phyloP scores from a whole-genome alignment of 148 eudicot species.

The Rhododendron vialii region DNA sequence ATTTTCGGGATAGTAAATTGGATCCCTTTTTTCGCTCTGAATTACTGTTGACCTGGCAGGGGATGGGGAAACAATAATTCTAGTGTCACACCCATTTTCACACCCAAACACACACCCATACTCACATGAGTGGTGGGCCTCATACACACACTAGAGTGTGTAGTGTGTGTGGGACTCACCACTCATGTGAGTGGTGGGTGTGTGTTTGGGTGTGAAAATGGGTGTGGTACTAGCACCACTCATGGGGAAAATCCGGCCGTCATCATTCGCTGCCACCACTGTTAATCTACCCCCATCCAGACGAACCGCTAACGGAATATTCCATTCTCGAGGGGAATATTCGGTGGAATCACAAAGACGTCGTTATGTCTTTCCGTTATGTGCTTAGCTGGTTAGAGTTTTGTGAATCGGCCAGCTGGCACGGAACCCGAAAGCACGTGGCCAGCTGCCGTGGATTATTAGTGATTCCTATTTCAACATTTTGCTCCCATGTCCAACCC shows the following conservation, averaged over 20 bases:
- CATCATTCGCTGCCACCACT: slow-evolving; percentile 4
- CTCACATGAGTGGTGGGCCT: too few relatives aligned
- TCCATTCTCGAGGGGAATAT: background rate
- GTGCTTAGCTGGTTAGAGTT: slow-evolving; percentile 34
- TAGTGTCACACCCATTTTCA: too few relatives aligned
- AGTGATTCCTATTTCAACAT: background rate
- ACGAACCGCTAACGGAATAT: background rate
- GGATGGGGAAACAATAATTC: background rate
- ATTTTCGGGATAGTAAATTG: too few relatives aligned
- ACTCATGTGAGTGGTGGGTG: too few relatives aligned
- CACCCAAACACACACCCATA: too few relatives aligned
- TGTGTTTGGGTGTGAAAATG: too few relatives aligned
- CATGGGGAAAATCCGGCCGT: background rate
- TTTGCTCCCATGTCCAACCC: background rate
- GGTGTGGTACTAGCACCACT: too few relatives aligned
- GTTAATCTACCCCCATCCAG: background rate
- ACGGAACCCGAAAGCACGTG: slow-evolving; percentile 27
- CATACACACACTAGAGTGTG: too few relatives aligned
- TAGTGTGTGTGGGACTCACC: too few relatives aligned
- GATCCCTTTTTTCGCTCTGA: background rate
- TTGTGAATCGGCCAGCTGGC: slow-evolving; percentile 37
- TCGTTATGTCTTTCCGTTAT: slow-evolving; percentile 14
- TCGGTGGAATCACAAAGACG: background rate
- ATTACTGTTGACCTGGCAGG: slow-evolving; percentile 17
- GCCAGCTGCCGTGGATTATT: slow-evolving; percentile 21